A percentile compares a stretch with the other conserved stretches of the same genome.
Evolutionary conservation across 495 filamentous ascomycete species (phyloP).

Genomic region (Penicillium salamii): DNA sequence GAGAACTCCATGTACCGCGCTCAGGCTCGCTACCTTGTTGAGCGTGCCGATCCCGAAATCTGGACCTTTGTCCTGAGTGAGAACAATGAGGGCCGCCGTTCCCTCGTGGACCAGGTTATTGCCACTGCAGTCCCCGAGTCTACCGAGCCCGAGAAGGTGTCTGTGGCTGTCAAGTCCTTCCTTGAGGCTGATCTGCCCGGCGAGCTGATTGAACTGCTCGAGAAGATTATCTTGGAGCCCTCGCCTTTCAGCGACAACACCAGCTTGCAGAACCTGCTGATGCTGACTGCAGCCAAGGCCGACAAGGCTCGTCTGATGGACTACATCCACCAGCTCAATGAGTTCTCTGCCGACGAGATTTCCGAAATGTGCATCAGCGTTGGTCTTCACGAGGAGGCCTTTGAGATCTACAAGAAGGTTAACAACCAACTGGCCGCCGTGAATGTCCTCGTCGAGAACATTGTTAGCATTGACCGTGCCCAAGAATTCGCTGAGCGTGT

Average conservation of each 20-base stretch:
- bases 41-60: slow-evolving; percentile 83
- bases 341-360: slow-evolving; percentile 90
- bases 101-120: slow-evolving; percentile 94
- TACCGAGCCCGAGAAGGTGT: slow-evolving; percentile 91
- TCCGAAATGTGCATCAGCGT: slow-evolving; percentile 90
- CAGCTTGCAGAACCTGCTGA: slow-evolving; percentile 93
- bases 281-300: slow-evolving; percentile 95
- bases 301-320: slow-evolving; percentile 95
- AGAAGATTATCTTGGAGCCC: slow-evolving; percentile 99
- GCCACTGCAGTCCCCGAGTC: slow-evolving; percentile 95
- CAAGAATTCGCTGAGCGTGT: slow-evolving; percentile 96
- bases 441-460: slow-evolving; percentile 91
- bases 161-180: slow-evolving; percentile 90
- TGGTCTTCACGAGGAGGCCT: slow-evolving; percentile 94
- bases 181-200: slow-evolving; percentile 83
- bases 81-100: slow-evolving; percentile 91
- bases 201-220: slow-evolving; percentile 94
- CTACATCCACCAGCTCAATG: slow-evolving; percentile 88
- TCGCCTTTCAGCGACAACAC: slow-evolving; percentile 96
- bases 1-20: slow-evolving; percentile 99
- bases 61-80: slow-evolving; percentile 93
- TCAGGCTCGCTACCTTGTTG: slow-evolving; percentile 92
- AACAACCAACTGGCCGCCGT: slow-evolving; percentile 82
- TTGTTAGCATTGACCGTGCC: slow-evolving; percentile 97
- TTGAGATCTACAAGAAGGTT: slow-evolving; percentile 98